Evolutionary conservation across 2,329 filamentous ascomycete species (phyloP), one percentile per base, ranked within the genome.

Genomic region (Colletotrichum graminicola): DNA sequence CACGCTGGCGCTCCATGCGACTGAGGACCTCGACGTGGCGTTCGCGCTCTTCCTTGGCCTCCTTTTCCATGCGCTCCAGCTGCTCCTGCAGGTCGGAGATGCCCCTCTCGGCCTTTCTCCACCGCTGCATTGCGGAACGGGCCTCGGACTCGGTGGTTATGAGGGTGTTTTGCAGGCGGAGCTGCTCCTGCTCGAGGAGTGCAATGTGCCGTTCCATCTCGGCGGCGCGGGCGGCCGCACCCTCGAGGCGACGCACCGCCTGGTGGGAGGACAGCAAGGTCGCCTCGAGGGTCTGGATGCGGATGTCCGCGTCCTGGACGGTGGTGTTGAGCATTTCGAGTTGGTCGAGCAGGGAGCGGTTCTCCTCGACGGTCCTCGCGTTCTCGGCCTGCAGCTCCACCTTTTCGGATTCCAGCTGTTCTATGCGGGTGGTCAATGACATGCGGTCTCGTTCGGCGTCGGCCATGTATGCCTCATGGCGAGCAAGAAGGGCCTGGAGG

Each of bases 401-500:
- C 83, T 97, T 97, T 76, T 90, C 89, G 76, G 82, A 82, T 82
- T 97, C 94, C 63, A 99, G 86, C 74, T 87, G 87, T 76, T 93
- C 91, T 79, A 98, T 94, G 73, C 89, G 93, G 57, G 85, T 82
- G 55, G 89, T 87, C 82, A 98, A 90, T 73, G 91, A 89, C 73
- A 87, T 84, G 72, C 95, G 93, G 80, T 98, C 94, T 76, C 91
- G 90, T 84, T 97, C 94, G 71, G 95, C 94, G 80, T 97, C 94
- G 76, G 92, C 92, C 87, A 98, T 95, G 82, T 97, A 98, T 71
- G 93, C 91, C 85, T 98, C 95, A 88, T 99, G 95, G 77, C 95
- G 92, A 74, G 92, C 90, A 52, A 99, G 90, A 67, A 99, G 87
- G 72, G 94, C 94, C 96, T 98, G 91, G 71, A 92, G 82, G 65